Base-by-base conservation (phyloP, 1,139 yeast genomes). In the Pichia cactophila region DNA sequence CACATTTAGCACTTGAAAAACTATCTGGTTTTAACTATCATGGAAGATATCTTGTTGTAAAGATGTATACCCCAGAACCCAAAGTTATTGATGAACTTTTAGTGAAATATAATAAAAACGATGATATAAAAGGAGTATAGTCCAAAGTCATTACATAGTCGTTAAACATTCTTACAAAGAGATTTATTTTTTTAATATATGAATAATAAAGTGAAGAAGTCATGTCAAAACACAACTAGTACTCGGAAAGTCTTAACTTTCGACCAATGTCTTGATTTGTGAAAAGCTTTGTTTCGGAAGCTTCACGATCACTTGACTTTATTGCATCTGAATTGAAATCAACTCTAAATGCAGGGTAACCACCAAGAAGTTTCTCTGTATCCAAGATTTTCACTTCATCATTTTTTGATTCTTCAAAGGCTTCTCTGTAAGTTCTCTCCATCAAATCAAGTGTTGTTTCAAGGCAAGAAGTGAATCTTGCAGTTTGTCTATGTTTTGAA, bases 401-500 rank as follows among this genome's bases (percentile, higher is more conserved):
- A 53, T 55, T 17, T 54, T 33, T 11, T 26, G 40, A 38, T 43
- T 44, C 44, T 41, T 52, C 51, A 16, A 67, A 60, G 26, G 72
- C 74, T 51, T 75, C 80, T 54, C 70, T 71, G 64, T 74, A 79
- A 44, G 82, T 70, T 49, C 77, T 68, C 54, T 80, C 77, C 50
- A 86, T 73, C 61, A 86, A 92, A 53, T 77, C 67, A 56, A 83
- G 72, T 58, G 84, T 84, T 43, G 83, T 80, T 56, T 82, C 79
- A 57, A 86, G 72, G 1, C 92, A 85, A 49, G 83, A 86, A 56
- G 86, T 75, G 62, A 86, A 86, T 66, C 97, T 77, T 56, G 77
- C 72, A 1, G 97, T 89, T 69, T 89, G 97, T 56, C 96, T 78
- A 66, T 89, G 96, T 68, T 87, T 89, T 8, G 96, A 87, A 29